Evolutionary conservation across 805 yeast genomes (phyloP).

Genomic region (Ogataea degrootiae): DNA sequence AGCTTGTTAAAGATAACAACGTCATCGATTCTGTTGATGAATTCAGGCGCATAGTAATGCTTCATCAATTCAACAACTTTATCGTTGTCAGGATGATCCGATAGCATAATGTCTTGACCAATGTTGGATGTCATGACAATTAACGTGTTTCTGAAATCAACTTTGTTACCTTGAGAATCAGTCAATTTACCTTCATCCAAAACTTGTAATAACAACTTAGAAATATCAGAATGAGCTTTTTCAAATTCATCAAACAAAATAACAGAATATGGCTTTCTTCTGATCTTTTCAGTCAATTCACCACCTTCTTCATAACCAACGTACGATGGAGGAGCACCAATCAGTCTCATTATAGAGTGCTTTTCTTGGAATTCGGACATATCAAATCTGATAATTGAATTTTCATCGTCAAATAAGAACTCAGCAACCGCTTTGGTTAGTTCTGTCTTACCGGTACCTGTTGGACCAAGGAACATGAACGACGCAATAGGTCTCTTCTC

Average conservation of each 20-base stretch:
- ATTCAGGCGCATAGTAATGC: conserved; percentile 85
- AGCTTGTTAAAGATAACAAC: conserved; percentile 89
- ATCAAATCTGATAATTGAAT: conserved; percentile 85
- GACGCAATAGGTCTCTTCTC: conserved; percentile 95
- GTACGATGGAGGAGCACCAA: conserved; percentile 98
- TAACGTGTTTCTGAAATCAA: conserved; percentile 91
- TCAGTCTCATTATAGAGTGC: conserved; percentile 82
- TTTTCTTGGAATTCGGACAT: conserved; percentile 98
- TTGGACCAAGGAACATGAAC: conserved; percentile 95
- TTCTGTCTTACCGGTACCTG: conserved; percentile 98
- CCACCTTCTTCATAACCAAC: conserved; percentile 96
- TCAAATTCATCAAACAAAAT: conserved; percentile 94
- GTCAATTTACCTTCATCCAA: conserved; percentile 93
- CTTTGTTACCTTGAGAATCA: conserved; percentile 90
- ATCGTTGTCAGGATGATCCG: conserved; percentile 54
- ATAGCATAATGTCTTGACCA: conserved; percentile 83
- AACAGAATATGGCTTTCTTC: conserved; percentile 92
- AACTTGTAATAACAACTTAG: conserved; percentile 85
- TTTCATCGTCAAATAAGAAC: conserved; percentile 84
- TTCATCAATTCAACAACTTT: conserved; percentile 67
- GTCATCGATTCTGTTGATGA: conserved; percentile 90
- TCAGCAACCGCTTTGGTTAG: conserved; percentile 89
- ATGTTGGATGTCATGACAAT: conserved; percentile 96
- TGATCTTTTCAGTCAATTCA: conserved; percentile 91
- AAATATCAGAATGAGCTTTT: conserved; percentile 94